Evolutionary conservation across 2,329 filamentous ascomycete genomes (phyloP).

Genomic region (Dactylonectria macrodidyma): DNA sequence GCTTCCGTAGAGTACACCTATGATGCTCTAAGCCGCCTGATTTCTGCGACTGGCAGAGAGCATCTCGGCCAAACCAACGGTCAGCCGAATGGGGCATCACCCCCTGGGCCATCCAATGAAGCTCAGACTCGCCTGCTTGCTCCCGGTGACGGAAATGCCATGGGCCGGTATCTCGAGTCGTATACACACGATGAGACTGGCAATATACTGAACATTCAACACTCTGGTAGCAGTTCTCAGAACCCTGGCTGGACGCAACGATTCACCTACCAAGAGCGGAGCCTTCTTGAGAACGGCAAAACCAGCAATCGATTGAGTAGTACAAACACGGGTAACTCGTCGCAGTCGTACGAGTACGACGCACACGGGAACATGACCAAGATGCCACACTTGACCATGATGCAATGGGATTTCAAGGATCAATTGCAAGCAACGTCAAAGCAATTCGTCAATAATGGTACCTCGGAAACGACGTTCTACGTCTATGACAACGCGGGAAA

Average conservation of each 20-base stretch:
- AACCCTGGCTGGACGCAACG: background rate
- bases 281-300: background rate
- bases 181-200: background rate
- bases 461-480: constrained; percentile 31
- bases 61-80: background rate
- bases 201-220: background rate
- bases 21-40: background rate
- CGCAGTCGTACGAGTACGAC: background rate
- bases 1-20: background rate
- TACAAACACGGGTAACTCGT: background rate
- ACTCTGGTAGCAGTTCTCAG: background rate
- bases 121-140: background rate
- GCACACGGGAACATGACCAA: background rate
- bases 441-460: background rate
- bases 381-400: constrained; percentile 8
- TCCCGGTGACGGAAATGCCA: background rate
- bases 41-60: background rate
- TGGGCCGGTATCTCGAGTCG: background rate
- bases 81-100: background rate
- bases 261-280: background rate
- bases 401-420: constrained; percentile 25
- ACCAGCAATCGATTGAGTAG: background rate
- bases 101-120: background rate
- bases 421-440: background rate
- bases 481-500: constrained; percentile 26